These are phyloP conservation scores for Cornus kousa DNA, from an alignment of 148 eudicot genomes.

Conservation along the genomic window DNA sequence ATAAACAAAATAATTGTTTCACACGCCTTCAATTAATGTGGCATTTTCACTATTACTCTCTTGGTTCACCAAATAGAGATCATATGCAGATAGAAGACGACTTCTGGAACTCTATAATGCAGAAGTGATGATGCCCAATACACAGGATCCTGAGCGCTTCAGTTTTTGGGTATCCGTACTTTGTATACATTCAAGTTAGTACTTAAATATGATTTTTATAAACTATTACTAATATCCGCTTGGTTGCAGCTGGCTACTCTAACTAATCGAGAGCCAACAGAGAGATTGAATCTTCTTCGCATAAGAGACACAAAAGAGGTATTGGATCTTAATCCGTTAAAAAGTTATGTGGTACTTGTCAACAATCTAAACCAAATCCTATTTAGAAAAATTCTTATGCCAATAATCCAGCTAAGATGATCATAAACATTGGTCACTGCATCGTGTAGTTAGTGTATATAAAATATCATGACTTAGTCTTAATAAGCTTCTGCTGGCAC, in stretches of 20 bases:
- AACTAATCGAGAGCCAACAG: conserved; percentile 71
- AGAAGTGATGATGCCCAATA: conserved; percentile 83
- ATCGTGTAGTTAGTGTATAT: too few species aligned
- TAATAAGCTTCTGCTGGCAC: too few species aligned
- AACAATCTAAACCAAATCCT: not conserved
- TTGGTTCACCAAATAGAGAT: conserved; percentile 7
- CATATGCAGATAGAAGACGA: conserved; percentile 63
- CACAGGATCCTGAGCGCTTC: conserved; percentile 80
- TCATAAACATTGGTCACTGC: not conserved
- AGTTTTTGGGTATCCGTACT: conserved; percentile 86
- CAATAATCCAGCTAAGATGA: not conserved
- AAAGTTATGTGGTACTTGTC: not conserved
- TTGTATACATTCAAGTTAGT: conserved; percentile 5
- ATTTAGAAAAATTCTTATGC: not conserved
- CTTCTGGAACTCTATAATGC: conserved; percentile 70
- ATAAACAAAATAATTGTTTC: not conserved
- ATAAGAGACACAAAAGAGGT: conserved; percentile 87
- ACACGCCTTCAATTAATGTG: not conserved
- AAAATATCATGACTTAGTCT: too few species aligned
- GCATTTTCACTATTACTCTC: not conserved
- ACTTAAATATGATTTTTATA: not conserved
- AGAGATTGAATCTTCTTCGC: conserved; percentile 75
- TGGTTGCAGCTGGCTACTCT: conserved; percentile 67
- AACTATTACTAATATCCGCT: conserved; percentile 1
- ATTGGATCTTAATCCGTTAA: conserved; percentile 7